Conservation (phyloP, 73 alveolate species). For the Diophrys appendiculata region DNA sequence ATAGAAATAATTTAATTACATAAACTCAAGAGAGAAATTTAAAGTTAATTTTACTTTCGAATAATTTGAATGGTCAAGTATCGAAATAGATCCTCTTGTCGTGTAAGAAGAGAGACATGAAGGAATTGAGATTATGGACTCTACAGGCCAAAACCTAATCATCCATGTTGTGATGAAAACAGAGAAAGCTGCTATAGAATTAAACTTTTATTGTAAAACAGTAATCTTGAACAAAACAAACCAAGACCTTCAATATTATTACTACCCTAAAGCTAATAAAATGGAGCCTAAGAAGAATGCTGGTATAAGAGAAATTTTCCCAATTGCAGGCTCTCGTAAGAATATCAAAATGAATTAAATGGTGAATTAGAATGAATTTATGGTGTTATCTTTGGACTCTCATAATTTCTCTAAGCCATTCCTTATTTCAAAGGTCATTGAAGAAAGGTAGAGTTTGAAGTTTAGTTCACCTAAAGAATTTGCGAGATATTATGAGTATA, state of each 20-base stretch:
- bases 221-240: slow-evolving; percentile 26
- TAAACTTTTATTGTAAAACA: slow-evolving; percentile 28
- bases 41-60: slow-evolving; percentile 12
- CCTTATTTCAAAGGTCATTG: neutral
- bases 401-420: neutral
- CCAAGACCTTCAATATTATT: neutral
- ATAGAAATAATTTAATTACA: slow-evolving; percentile 20
- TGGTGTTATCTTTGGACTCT: neutral
- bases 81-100: neutral
- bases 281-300: no score
- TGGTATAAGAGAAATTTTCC: no score
- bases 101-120: neutral
- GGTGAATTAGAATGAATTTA: neutral
- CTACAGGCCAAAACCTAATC: slow-evolving; percentile 13
- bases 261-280: neutral
- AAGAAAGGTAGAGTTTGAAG: neutral
- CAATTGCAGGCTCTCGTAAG: no score
- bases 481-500: slow-evolving; percentile 12
- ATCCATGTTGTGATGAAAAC: slow-evolving; percentile 8
- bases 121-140: slow-evolving; percentile 7
- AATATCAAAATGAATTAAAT: neutral
- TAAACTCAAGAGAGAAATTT: slow-evolving; percentile 24
- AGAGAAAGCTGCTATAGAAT: slow-evolving; percentile 32
- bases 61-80: neutral
- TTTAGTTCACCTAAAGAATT: slow-evolving; percentile 28